Base-by-base conservation (phyloP, 805 yeast species). In the Metschnikowia proteae region DNA sequence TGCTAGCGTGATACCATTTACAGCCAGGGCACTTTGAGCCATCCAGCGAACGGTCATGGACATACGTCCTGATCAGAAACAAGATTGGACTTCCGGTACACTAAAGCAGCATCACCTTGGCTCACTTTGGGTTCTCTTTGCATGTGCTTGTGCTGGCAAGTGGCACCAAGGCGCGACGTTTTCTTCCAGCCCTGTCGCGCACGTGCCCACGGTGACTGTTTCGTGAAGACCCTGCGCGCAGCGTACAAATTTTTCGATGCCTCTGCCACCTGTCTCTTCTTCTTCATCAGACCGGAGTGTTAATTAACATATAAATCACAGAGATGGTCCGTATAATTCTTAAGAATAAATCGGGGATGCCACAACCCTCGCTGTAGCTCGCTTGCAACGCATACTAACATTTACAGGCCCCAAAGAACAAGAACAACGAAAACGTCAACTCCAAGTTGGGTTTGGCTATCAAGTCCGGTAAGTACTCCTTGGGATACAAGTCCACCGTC, bases 401-500 rank as follows among this genome's bases (percentile, higher is more conserved):
- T 56, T 47, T 40, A 33, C 65, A 87, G 96, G 98, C 98, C 88
- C 97, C 97, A 84, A 88, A 86, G 78, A 73, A 79, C 66, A 85
- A 84, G 86, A 90, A 84, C 80, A 84, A 86, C 71, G 99, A 94
- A 68, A 85, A 88, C 84, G 84, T 94, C 80, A 92, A 89, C 96
- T 82, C 96, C 79, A 91, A 91, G 83, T 89, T 94, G 76, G 95
- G 96, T 75, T 86, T 94, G 76, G 92, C 88, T 71, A 87, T 94
- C 82, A 94, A 91, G 84, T 91, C 98, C 69, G 99, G 99, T 84
- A 94, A 94, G 82, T 92, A 89, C 85, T 86, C 97, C 88, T 86
- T 94, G 69, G 99, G 99, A 74, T 94, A 90, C 96, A 92, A 92
- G 84, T 88, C 97, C 65, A 92, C 95, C 75, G 86, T 94, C 78